Base-by-base conservation (phyloP, 768 basidiomycete species). In the Mrakia gelida region DNA sequence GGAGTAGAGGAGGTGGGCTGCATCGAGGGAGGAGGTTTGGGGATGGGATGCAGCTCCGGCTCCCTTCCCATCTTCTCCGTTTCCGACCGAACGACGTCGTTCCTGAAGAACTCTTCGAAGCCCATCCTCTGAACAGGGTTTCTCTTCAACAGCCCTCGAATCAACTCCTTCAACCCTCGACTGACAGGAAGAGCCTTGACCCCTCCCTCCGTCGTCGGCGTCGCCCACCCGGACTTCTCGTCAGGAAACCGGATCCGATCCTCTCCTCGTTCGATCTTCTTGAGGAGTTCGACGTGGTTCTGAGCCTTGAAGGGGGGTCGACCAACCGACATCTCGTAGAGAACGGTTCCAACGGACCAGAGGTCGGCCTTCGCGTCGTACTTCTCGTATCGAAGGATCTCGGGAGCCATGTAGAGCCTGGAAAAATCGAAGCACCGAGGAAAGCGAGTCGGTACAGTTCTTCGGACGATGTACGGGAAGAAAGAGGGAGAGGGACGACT, bases 401-500 rank as follows among this genome's bases (percentile, higher is more conserved):
- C 97, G 0, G 97, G 97, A 0, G 97, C 97, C 97, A 98, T 99
- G 86, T 99, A 99, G 43, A 99, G 85, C 70, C 94, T 95, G 76
- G 30, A 54, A 4, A 8, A 65, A 61, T 45, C 68, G 23, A 41
- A n/a, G 13, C 11, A 75, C 1, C 4, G 30, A 32, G 28, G 15
- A 52, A 45, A 18, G 23, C 70, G 6, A 43, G 49, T 52, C 49
- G 21, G 49, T 21, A 1, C 0, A 52, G 15, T 2, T 21, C 16
- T 52, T 52, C 18, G 49, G 2, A 16, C 16, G 11, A 43, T n/a
- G 28, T 59, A 23, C 32, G 34, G 11, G 11, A 16, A n/a, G 26
- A n/a, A 26, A 38, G 38, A 38, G 8, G 38, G 38, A 38, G 38
- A 38, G 38, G 23, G 26, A 16, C 28, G 49, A 89, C 93, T 85